Base-by-base conservation (phyloP, 1,284 basidiomycete genomes). In the Agaricales sp. region DNA sequence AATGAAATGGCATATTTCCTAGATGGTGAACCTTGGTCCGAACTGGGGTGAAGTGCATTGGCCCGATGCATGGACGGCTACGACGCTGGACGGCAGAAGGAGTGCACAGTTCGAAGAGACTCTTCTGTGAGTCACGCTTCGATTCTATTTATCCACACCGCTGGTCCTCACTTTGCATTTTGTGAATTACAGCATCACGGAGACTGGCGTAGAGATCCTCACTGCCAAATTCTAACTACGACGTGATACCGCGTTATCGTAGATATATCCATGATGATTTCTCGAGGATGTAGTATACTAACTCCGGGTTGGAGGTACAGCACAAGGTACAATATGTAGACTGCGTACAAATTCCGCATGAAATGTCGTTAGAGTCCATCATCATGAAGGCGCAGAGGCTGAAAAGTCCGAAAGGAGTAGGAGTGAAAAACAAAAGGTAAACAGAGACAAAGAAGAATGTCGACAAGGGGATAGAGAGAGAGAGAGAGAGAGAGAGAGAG, bases 81-180 rank as follows among this genome's bases (percentile, higher is more conserved):
- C 88, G 16, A 98, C 94, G 2, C 65, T 75, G 2, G 93, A 97
- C 65, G 94, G 93, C 23, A 86, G 87, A 62, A 74, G 77, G 53
- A 92, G 87, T 55, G 94, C 94, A 3, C 94, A 98, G 60, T 97
- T 96, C 60, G 94, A 98, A 65, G 94, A 98, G 59, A 96, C 93
- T 3, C 55, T 77, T 24, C 65, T 98, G 86, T 92, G 58, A 60
- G 87, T 74, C 46, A 45, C 37, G 24, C 48, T 48, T 50, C 46
- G 22, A 19, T 47, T 48, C 23, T 24, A 41, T 30, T 52, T 39
- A 43, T 11, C 45, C 8, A 11, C 46, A 21, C 26, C 25, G 45
- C 52, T 44, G 19, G 45, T 51, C 55, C 58, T 50, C 53, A 51
- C 54, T 50, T 43, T 44, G 46, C 43, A 26, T 47, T 53, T 49